Base-by-base conservation (phyloP, 2,329 filamentous ascomycete genomes). In the Akanthomyces uredinophilus region DNA sequence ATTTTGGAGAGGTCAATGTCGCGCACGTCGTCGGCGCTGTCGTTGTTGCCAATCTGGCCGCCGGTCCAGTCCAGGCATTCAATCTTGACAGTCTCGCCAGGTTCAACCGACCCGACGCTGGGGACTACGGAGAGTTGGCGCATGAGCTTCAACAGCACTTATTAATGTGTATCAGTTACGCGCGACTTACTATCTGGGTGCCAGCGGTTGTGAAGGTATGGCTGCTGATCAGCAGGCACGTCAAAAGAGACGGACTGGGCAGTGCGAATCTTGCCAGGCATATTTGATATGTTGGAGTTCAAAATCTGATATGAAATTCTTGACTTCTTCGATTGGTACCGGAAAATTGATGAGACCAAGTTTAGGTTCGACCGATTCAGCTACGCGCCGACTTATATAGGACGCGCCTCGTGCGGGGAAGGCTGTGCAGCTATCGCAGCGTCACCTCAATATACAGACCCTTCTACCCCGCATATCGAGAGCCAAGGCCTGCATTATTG, bases 1-100 rank as follows among this genome's bases (percentile, higher is more conserved):
- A 96, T 84, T 62, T 85, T 83, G 24, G 90, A 96, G 3, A 97
- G 79, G 71, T 96, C 92, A 57, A 96, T 89, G 66, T 95, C 87
- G 64, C 87, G 86, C 63, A 96, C 78, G 70, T 97, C 93, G 69
- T 96, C 90, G n/a, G 93, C 93, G 37, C 83, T 89, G 73, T 97
- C 92, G 66, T 94, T 89, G 75, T 97, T 96, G 61, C 84, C 83
- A 70, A 96, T 96, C 69, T 96, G 92, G 2, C 92, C 92, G 24
- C 86, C 86, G 5, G 86, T 87, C 87, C 91, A 96, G 77, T 96
- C 91, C 8, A 95, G 80, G 70, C 93, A 96, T 79, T 96, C 91
- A 66, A 96, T 96, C 76, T 96, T 96, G 67, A 96, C 92, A 0
- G 90, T 90, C 76, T 96, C 93, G 35, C 88, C 88, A 70, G 93